Evolutionary conservation across 805 yeast species (phyloP), one percentile per base, ranked within the genome.

Genomic region (Clavispora fructus): DNA sequence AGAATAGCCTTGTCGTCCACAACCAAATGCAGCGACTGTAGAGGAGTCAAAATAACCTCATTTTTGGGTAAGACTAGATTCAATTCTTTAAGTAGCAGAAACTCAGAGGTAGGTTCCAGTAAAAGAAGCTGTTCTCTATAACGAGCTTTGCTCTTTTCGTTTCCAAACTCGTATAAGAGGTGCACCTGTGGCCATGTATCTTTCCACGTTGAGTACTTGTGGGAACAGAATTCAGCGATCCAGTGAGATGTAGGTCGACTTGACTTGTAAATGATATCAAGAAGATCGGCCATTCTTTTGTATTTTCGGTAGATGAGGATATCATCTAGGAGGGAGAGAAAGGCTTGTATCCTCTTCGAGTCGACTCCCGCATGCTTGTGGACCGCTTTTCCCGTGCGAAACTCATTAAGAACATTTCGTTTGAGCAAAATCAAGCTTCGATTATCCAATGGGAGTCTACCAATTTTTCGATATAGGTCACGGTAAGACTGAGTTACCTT

Each of bases 101-200:
- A 51, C 6, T 42, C 44, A 1, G 27, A 3, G 10, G 4, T 8
- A 1, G 54, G 54, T 39, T 42, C 46, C 46, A 44, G 41, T n/a
- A 17, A 31, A 39, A 35, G 27, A 4, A 62, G 43, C 26, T 41
- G 43, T 2, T 47, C 23, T 17, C 59, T 48, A 48, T 64, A 67
- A n/a, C 26, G 27, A 7, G 38, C 28, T 13, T 49, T 30, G 26
- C 46, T 44, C 14, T 47, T 43, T 3, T 42, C 41, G 16, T 47
- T 40, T 28, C 58, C 59, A 40, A 59, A 54, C 39, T 64, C 70
- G 13, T 60, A 47, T 5, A 67, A 53, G 23, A 67, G 44, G 47
- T 71, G 74, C 6, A 59, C 62, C 41, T 57, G 65, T 6, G 75
- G 75, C 70, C 70, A 70, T 3, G 47, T 35, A 1, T 44, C 13